These are phyloP conservation scores for Aspergillus amoenus DNA, from an alignment of 2,329 filamentous ascomycete species.

Conservation along the genomic window DNA sequence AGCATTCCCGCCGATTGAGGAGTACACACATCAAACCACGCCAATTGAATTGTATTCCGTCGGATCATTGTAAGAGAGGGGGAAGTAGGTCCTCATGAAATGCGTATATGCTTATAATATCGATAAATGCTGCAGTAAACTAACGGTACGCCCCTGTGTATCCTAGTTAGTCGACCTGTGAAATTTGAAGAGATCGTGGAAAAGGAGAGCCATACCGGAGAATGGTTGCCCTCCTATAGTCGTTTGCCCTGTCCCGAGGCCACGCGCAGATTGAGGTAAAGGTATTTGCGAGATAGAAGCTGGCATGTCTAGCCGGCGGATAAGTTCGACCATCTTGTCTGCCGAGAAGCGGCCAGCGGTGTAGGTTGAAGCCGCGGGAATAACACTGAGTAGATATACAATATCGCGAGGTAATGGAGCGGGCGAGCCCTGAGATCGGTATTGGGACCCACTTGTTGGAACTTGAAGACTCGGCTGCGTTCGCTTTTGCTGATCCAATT, in stretches of 20 bases:
- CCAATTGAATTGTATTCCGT: constrained; percentile 1
- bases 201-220: constrained; percentile 28
- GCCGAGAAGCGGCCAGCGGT: constrained; percentile 69
- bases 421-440: constrained; percentile 55
- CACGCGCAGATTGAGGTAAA: constrained; percentile 33
- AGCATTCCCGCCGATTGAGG: constrained; percentile 11
- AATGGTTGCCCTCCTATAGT: constrained; percentile 29
- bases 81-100: constrained; percentile 1
- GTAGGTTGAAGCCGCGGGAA: constrained; percentile 73
- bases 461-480: constrained; percentile 36
- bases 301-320: constrained; percentile 68
- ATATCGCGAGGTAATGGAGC: constrained; percentile 71
- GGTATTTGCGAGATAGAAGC: constrained; percentile 46
- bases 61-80: constrained; percentile 2
- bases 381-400: constrained; percentile 65
- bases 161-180: constrained; percentile 4
- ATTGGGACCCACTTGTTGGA: constrained; percentile 26
- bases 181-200: neutral
- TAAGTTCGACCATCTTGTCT: constrained; percentile 68
- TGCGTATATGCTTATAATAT: neutral
- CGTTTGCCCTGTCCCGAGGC: constrained; percentile 26
- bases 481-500: constrained; percentile 71
- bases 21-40: constrained; percentile 16
- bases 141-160: constrained; percentile 17
- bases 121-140: constrained; percentile 5